Conservation (phyloP, 441 rosid species). For the California macrophylla region DNA sequence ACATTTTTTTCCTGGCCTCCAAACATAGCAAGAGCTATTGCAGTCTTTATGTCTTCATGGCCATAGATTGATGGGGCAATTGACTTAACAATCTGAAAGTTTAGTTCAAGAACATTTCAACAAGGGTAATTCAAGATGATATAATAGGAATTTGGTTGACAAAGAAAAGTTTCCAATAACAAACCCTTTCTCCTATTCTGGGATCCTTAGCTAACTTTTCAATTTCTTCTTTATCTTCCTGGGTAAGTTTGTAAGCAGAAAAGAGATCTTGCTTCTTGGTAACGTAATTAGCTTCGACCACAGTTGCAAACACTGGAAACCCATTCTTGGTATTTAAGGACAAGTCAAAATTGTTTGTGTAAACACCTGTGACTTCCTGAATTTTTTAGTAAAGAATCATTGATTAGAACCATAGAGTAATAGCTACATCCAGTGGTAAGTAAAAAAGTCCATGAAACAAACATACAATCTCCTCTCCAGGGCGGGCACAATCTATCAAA, state of each 20-base stretch:
- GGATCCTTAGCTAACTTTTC: constrained; percentile 85
- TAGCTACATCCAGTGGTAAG: constrained; percentile 3
- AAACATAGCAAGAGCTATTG: constrained; percentile 92
- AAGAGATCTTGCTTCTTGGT: constrained; percentile 93
- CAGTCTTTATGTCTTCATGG: constrained; percentile 96
- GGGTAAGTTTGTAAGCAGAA: constrained; percentile 91
- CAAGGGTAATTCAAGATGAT: constrained; percentile 7
- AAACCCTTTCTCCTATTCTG: constrained; percentile 80
- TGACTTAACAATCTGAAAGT: constrained; percentile 72
- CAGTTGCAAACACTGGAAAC: constrained; percentile 93
- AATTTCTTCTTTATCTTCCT: constrained; percentile 85
- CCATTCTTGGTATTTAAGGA: constrained; percentile 95
- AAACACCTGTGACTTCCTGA: constrained; percentile 92
- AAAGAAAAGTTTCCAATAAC: constrained; percentile 18
- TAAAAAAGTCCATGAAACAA: constrained; percentile 18
- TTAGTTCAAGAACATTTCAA: constrained; percentile 13
- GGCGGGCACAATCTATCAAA: constrained; percentile 92
- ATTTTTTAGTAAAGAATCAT: constrained; percentile 11
- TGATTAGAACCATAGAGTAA: background rate
- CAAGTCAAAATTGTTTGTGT: constrained; percentile 85
- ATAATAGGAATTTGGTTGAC: constrained; percentile 1
- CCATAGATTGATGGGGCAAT: constrained; percentile 96
- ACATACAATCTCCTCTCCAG: constrained; percentile 88
- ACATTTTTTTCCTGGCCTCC: constrained; percentile 98
- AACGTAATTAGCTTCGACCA: constrained; percentile 83